phyloP scores from a whole-genome alignment of 768 basidiomycete species.

The Gymnopilus junonius region DNA sequence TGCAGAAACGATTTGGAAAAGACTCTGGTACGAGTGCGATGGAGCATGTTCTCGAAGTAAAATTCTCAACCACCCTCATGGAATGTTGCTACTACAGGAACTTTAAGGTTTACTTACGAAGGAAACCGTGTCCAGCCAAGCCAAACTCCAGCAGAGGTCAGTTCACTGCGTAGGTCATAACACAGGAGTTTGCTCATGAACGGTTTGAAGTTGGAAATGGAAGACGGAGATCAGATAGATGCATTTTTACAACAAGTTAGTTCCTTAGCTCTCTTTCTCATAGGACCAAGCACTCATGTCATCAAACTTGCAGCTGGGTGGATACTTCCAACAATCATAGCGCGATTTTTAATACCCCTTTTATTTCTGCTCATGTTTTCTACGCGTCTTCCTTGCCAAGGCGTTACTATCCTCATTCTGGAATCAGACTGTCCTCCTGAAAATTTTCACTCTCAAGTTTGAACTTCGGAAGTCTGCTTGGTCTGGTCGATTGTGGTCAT shows the following conservation, averaged over 20 bases:
- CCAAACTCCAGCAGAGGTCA: conserved; percentile 59
- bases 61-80: neutral
- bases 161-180: conserved; percentile 17
- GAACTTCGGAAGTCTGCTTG: neutral
- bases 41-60: neutral
- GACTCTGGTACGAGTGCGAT: conserved; percentile 46
- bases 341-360: neutral
- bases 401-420: neutral
- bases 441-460: neutral
- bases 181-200: neutral
- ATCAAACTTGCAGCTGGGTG: conserved; percentile 8
- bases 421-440: neutral
- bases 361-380: neutral
- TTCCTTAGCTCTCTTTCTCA: neutral
- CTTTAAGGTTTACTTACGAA: conserved; percentile 65
- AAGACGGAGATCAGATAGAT: conserved; percentile 68
- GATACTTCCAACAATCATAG: neutral
- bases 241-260: conserved; percentile 59
- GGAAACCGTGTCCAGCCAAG: conserved; percentile 51
- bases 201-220: conserved; percentile 53
- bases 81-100: conserved; percentile 42
- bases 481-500: neutral
- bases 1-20: conserved; percentile 62
- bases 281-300: neutral
- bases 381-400: neutral